These are phyloP conservation scores for Aspergillus pseudoviridinutans DNA, from an alignment of 2,329 filamentous ascomycete species.

Conservation along the genomic window DNA sequence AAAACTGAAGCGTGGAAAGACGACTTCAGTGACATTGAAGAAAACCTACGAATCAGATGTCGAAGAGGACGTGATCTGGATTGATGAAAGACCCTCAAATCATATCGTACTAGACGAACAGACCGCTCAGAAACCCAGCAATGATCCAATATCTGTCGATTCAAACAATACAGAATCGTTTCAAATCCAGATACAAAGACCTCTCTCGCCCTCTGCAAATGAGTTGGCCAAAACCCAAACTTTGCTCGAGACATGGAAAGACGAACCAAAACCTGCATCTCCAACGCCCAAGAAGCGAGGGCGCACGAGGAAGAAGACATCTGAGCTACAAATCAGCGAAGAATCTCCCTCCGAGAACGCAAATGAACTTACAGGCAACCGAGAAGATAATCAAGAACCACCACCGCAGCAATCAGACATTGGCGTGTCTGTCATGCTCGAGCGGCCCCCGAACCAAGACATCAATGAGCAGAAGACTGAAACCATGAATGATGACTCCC, in stretches of 20 bases:
- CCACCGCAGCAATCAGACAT: neutral
- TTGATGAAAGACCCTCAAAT: slow-evolving; percentile 28
- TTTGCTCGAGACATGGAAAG: neutral
- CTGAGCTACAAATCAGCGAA: slow-evolving; percentile 18
- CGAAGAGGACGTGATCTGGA: slow-evolving; percentile 42
- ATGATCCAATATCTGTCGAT: neutral
- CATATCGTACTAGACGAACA: slow-evolving; percentile 3
- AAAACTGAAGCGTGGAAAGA: slow-evolving; percentile 44
- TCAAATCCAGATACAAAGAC: neutral
- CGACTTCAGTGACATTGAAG: slow-evolving; percentile 31
- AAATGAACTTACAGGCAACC: slow-evolving; percentile 2
- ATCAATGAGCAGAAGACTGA: neutral
- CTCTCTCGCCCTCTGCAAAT: neutral
- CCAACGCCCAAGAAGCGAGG: slow-evolving; percentile 40
- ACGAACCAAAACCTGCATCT: neutral
- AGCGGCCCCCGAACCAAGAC: neutral
- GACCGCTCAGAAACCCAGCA: slow-evolving; percentile 5
- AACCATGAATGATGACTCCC: neutral
- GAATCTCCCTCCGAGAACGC: slow-evolving; percentile 3
- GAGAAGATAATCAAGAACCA: neutral
- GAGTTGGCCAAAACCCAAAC: neutral
- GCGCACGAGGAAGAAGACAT: slow-evolving; percentile 38
- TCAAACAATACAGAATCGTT: neutral
- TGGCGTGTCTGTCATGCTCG: neutral
- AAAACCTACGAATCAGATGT: slow-evolving; percentile 27